Percentiles rank a stretch among this genome's conserved stretches.
These are phyloP conservation scores for Lachnellula occidentalis DNA, from an alignment of 2,329 filamentous ascomycete genomes.

Conservation along the genomic window DNA sequence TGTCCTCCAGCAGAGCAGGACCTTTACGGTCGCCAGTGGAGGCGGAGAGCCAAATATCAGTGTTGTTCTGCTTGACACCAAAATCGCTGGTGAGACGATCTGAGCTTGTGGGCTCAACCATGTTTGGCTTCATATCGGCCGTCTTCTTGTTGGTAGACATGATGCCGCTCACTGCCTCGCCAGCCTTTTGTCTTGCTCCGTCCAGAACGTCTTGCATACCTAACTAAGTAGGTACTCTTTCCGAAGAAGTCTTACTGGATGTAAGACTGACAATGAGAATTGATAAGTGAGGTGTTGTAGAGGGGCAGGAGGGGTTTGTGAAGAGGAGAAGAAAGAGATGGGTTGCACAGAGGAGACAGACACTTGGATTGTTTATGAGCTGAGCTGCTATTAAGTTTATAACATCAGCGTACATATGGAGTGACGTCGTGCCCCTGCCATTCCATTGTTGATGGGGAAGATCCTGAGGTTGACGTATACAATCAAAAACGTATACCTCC, in stretches of 20 bases:
- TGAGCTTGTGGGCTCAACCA: constrained; percentile 51
- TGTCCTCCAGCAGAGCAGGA: constrained; percentile 65
- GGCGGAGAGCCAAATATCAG: constrained; percentile 72
- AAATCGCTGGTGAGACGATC: constrained; percentile 68
- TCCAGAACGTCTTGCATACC: not conserved
- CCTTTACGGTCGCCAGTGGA: constrained; percentile 58
- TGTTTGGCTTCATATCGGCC: constrained; percentile 35
- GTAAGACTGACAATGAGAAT: not conserved
- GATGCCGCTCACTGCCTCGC: constrained; percentile 17
- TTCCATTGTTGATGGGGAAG: too few relatives aligned
- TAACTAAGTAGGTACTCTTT: not conserved
- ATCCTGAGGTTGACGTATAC: too few relatives aligned
- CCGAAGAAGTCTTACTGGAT: not conserved
- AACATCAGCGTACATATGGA: too few relatives aligned
- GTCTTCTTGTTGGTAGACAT: constrained; percentile 27
- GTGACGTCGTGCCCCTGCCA: too few relatives aligned
- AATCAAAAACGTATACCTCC: too few relatives aligned
- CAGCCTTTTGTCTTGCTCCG: constrained; percentile 17
- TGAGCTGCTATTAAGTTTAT: too few relatives aligned
- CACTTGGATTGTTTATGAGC: too few relatives aligned
- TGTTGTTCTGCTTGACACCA: constrained; percentile 66
- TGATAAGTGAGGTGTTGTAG: not conserved
- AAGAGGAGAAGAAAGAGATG: too few relatives aligned
- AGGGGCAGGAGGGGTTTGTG: too few relatives aligned
- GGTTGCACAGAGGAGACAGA: too few relatives aligned